phyloP scores from a whole-genome alignment of 352 stramenopile species.

The Saprolegnia parasitica region DNA sequence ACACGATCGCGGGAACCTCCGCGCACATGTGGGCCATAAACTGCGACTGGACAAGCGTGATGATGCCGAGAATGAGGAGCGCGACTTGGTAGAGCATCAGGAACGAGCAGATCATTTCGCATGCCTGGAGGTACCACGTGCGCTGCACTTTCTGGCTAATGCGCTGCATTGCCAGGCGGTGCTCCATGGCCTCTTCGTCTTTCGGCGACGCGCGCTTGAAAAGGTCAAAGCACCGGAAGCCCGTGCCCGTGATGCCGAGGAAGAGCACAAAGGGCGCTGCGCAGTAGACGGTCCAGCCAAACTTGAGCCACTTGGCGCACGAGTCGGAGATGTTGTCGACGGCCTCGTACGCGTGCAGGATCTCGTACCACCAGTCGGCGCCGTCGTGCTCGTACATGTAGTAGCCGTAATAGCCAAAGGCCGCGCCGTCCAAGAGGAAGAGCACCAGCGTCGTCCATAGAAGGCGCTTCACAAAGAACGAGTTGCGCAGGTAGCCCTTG shows the following conservation, averaged over 20 bases:
- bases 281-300: constrained; percentile 69
- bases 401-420: constrained; percentile 40
- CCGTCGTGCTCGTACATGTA: constrained; percentile 54
- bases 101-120: constrained; percentile 54
- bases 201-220: constrained; percentile 53
- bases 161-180: constrained; percentile 18
- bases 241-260: constrained; percentile 51
- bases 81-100: constrained; percentile 52
- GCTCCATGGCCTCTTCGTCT: constrained; percentile 31
- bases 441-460: constrained; percentile 45
- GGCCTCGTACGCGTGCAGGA: constrained; percentile 33
- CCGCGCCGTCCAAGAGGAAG: constrained; percentile 44
- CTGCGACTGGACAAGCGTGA: constrained; percentile 78
- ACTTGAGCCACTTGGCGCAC: constrained; percentile 77
- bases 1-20: constrained; percentile 47
- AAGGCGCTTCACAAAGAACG: constrained; percentile 69
- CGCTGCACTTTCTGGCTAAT: constrained; percentile 72
- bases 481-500: constrained; percentile 52
- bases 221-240: constrained; percentile 58
- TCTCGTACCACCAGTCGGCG: constrained; percentile 33
- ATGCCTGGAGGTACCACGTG: constrained; percentile 62
- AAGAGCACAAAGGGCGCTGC: constrained; percentile 52
- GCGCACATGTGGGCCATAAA: constrained; percentile 47
- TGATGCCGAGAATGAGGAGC: constrained; percentile 64
- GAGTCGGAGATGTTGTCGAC: constrained; percentile 37